Evolutionary conservation across 2,329 filamentous ascomycete genomes (phyloP).

Genomic region (Colletotrichum musicola): DNA sequence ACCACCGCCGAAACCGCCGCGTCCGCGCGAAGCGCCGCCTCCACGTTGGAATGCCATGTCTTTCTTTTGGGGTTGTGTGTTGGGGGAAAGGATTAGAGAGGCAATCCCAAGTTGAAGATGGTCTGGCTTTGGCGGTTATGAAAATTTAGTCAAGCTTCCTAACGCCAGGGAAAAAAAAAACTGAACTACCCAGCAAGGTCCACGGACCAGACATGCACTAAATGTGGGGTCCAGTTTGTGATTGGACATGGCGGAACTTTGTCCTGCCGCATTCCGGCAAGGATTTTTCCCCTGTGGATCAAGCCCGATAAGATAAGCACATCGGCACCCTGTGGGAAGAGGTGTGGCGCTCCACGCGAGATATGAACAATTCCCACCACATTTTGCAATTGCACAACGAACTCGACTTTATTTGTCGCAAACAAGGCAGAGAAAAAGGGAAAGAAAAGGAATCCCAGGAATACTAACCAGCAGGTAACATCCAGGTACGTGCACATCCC

Average conservation of each 20-base stretch:
- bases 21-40: slow-evolving; percentile 39
- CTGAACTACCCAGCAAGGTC: slow-evolving; percentile 31
- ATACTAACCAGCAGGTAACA: background rate
- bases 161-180: background rate
- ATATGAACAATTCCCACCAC: background rate
- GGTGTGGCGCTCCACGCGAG: slow-evolving; percentile 7
- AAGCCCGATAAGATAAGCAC: slow-evolving; percentile 26
- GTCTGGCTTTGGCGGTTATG: slow-evolving; percentile 16
- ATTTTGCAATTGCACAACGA: slow-evolving; percentile 4
- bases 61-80: slow-evolving; percentile 6
- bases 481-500: slow-evolving; percentile 3
- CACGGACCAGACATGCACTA: slow-evolving; percentile 38
- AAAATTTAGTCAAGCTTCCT: slow-evolving; percentile 1
- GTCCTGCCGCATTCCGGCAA: slow-evolving; percentile 21
- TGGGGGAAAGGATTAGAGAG: slow-evolving; percentile 4
- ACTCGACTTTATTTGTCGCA: too few species aligned
- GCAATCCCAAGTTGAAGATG: slow-evolving; percentile 11
- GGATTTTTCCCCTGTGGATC: slow-evolving; percentile 6
- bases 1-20: slow-evolving; percentile 39
- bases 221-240: slow-evolving; percentile 31
- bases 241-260: slow-evolving; percentile 31
- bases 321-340: background rate
- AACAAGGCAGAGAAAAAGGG: too few species aligned
- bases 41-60: slow-evolving; percentile 31
- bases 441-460: background rate